Evolutionary conservation across 345 rosid species (phyloP).

Genomic region (Punica granatum): DNA sequence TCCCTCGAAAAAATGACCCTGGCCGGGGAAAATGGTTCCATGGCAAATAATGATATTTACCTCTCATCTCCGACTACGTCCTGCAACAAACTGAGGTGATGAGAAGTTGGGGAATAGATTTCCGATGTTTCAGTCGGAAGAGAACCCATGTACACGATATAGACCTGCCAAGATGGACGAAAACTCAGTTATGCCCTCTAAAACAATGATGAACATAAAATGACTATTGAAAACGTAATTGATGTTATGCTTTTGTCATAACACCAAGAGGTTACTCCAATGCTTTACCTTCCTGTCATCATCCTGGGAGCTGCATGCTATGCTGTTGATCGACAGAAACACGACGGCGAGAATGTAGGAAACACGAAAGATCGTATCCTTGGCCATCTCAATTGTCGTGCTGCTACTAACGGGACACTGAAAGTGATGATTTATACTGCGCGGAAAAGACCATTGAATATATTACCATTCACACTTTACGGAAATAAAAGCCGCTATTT

Average conservation of each 20-base stretch:
- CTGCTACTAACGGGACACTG: not conserved
- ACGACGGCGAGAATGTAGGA: not conserved
- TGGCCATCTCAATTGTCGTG: not conserved
- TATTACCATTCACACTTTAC: not conserved
- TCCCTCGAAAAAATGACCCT: not conserved
- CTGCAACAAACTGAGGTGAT: slow-evolving; percentile 24
- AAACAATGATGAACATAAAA: not conserved
- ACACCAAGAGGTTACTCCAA: not conserved
- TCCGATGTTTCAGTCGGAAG: slow-evolving; percentile 14
- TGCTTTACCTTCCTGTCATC: not conserved
- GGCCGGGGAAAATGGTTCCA: not conserved
- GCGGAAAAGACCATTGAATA: not conserved
- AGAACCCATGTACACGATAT: slow-evolving; percentile 40
- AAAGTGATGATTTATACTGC: not conserved
- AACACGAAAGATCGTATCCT: not conserved
- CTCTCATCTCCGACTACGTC: slow-evolving; percentile 1
- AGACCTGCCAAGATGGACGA: not conserved
- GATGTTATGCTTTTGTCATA: too few species aligned
- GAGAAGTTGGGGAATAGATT: slow-evolving; percentile 14
- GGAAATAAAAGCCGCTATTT: not conserved
- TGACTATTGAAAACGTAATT: not conserved
- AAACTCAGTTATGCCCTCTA: too few species aligned
- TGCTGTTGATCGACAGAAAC: not conserved
- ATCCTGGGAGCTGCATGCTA: not conserved
- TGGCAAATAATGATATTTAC: not conserved